Conservation (phyloP, 139 green algal species). For the Desmodesmus armatus region DNA sequence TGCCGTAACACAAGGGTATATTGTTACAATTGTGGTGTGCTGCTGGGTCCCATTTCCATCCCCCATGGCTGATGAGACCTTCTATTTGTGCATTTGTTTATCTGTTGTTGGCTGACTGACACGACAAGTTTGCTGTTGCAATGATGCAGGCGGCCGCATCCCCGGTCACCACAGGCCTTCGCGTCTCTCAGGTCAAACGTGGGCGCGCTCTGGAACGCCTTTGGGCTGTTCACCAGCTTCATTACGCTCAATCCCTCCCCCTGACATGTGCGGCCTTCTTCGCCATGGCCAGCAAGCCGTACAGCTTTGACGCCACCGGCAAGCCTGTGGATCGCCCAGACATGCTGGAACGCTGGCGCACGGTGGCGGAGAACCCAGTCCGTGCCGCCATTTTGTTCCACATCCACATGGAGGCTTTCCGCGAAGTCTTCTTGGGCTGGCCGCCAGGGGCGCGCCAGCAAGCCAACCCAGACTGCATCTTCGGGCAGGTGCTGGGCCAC, state of each 20-base stretch:
- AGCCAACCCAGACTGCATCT: background rate
- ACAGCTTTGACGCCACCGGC: background rate
- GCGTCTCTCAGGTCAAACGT: background rate
- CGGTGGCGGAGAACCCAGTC: background rate
- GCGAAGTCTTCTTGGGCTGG: conserved; percentile 15
- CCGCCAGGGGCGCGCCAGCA: background rate
- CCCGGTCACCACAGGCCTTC: background rate
- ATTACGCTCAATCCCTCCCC: background rate
- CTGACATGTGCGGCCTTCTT: background rate
- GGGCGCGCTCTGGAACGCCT: background rate
- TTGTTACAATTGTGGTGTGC: background rate
- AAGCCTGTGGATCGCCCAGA: background rate
- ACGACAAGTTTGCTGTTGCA: no score
- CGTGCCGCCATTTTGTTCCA: background rate
- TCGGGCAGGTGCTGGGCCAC: background rate
- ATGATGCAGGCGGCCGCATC: no score
- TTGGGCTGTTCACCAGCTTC: background rate
- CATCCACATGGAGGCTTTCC: background rate
- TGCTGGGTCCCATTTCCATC: background rate
- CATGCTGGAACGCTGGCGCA: background rate
- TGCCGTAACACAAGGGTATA: background rate
- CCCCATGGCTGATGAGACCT: background rate
- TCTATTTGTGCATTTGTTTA: no score
- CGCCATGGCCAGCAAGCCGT: background rate
- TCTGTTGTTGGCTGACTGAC: no score